These are phyloP conservation scores for Wolfiporia cocos DNA, from an alignment of 1,284 basidiomycete species.

Conservation along the genomic window DNA sequence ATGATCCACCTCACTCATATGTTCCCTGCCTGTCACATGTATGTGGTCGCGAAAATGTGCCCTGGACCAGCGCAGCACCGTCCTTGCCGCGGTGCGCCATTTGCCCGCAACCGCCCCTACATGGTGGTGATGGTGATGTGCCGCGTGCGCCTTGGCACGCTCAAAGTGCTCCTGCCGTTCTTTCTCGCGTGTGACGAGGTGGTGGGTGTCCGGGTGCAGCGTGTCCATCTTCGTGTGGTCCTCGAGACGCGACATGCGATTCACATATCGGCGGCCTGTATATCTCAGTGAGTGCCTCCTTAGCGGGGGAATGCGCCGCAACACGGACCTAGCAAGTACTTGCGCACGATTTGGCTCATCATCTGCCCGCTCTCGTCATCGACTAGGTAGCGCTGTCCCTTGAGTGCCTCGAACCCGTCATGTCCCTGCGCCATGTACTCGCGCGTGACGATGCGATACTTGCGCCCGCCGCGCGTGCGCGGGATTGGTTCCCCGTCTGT, in stretches of 20 bases:
- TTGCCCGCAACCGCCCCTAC: conserved; percentile 29
- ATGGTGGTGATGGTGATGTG: conserved; percentile 9
- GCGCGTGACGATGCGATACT: conserved; percentile 74
- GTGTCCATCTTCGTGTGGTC: conserved; percentile 24
- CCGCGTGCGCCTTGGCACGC: conserved; percentile 11
- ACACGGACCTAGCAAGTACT: conserved; percentile 75
- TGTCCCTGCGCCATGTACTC: conserved; percentile 76
- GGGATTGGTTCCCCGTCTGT: conserved; percentile 48
- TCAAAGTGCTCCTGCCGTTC: conserved; percentile 24
- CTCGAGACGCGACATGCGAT: conserved; percentile 43
- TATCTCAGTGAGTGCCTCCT: not conserved
- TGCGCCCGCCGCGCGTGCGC: conserved; percentile 47
- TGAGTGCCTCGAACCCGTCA: conserved; percentile 76
- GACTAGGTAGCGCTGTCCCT: conserved; percentile 63
- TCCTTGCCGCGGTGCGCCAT: conserved; percentile 43
- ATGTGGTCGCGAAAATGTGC: conserved; percentile 57
- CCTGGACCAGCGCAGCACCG: conserved; percentile 44
- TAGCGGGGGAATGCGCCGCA: too few relatives aligned
- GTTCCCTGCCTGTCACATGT: conserved; percentile 56
- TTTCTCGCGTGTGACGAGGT: conserved; percentile 38
- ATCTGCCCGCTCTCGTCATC: conserved; percentile 84
- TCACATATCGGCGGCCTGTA: conserved; percentile 63
- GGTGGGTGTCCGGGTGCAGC: conserved; percentile 36
- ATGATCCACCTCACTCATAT: conserved; percentile 74
- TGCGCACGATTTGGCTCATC: conserved; percentile 78